These are phyloP conservation scores for Fraxinus floribunda DNA, from an alignment of 305 asterid genomes.

Conservation along the genomic window DNA sequence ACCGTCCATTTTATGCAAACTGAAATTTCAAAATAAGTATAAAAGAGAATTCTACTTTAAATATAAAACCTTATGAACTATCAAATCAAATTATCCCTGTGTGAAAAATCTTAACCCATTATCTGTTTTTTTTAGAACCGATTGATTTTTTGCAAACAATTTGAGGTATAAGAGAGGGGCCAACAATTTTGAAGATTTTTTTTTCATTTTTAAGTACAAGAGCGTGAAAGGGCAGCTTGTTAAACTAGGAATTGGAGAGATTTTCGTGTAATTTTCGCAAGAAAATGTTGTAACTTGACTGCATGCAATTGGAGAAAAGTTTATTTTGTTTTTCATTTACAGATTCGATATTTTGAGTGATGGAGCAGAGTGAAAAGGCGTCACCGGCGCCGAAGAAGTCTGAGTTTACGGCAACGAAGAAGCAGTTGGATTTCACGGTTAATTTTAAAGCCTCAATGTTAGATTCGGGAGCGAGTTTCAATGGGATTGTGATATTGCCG, in stretches of 20 bases:
- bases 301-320: conserved; percentile 18
- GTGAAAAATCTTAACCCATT: conserved; percentile 12
- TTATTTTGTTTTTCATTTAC: neutral
- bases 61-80: conserved; percentile 3
- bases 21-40: conserved; percentile 30
- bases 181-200: neutral
- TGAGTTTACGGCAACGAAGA: conserved; percentile 45
- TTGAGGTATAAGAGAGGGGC: conserved; percentile 12
- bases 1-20: conserved; percentile 22
- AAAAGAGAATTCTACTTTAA: conserved; percentile 17
- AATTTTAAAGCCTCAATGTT: conserved; percentile 25
- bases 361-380: conserved; percentile 45
- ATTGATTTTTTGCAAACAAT: conserved; percentile 12
- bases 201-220: conserved; percentile 15
- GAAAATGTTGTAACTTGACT: conserved; percentile 14
- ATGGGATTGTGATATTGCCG: conserved; percentile 35
- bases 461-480: conserved; percentile 24
- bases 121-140: neutral
- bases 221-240: conserved; percentile 10
- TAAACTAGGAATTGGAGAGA: neutral
- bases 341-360: conserved; percentile 15
- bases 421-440: conserved; percentile 57
- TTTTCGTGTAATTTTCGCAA: neutral
- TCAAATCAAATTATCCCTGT: conserved; percentile 27
- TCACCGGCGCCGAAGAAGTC: conserved; percentile 15